Percentiles rank a stretch among this genome's conserved stretches.
Evolutionary conservation across 768 basidiomycete species (phyloP).

Genomic region (Serpula lacrymans): DNA sequence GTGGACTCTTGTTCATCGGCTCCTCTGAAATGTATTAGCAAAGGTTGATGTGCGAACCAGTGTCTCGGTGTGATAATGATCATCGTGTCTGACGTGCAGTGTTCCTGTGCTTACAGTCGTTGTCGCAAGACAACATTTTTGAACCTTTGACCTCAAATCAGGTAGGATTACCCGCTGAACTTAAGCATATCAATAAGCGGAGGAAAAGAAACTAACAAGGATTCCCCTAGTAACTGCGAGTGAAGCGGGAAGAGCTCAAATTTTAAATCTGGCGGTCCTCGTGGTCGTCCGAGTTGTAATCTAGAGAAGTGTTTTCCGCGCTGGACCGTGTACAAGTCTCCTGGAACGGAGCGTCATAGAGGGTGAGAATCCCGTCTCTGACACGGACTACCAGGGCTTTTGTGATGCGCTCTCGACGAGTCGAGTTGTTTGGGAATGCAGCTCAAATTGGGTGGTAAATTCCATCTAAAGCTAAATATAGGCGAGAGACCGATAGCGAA

Average conservation of each 20-base stretch:
- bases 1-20: conserved; percentile 24
- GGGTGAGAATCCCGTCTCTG: conserved; percentile 70
- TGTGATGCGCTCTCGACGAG: conserved; percentile 75
- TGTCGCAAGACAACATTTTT: conserved; percentile 1
- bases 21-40: conserved; percentile 49
- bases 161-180: conserved; percentile 82
- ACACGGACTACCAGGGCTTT: conserved; percentile 57
- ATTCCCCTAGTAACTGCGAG: conserved; percentile 87
- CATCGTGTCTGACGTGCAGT: conserved; percentile 24
- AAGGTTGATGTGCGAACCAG: conserved; percentile 21
- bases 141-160: conserved; percentile 69
- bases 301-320: conserved; percentile 73
- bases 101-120: not conserved
- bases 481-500: conserved; percentile 82
- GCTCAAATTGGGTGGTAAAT: conserved; percentile 81
- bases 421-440: conserved; percentile 86
- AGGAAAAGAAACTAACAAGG: conserved; percentile 91
- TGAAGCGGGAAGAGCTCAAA: conserved; percentile 84
- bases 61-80: conserved; percentile 51
- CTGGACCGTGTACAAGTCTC: conserved; percentile 73
- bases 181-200: conserved; percentile 89
- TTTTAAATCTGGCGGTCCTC: conserved; percentile 71
- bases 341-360: conserved; percentile 79
- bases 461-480: conserved; percentile 85
- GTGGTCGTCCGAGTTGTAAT: conserved; percentile 68